These are phyloP conservation scores for Aspergillus hancockii DNA, from an alignment of 495 filamentous ascomycete species.

Conservation along the genomic window DNA sequence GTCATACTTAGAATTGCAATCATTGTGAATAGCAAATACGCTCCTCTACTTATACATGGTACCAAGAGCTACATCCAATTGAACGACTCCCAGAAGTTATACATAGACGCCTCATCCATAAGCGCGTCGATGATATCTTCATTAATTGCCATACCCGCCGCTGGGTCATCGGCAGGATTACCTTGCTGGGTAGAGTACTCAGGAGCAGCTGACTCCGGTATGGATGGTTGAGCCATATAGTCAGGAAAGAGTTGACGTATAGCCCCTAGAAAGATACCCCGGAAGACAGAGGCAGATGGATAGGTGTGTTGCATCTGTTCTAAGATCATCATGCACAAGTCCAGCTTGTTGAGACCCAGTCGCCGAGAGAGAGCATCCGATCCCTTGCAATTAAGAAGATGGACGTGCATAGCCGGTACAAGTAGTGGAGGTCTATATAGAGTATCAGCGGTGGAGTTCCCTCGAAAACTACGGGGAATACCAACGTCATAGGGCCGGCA, in stretches of 20 bases:
- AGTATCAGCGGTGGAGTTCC: background rate
- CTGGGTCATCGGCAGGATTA: background rate
- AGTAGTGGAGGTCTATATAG: slow-evolving; percentile 35
- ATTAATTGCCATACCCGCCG: slow-evolving; percentile 5
- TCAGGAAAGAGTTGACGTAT: slow-evolving; percentile 32
- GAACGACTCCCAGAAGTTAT: slow-evolving; percentile 33
- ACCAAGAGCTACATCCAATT: slow-evolving; percentile 5
- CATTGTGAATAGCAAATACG: background rate
- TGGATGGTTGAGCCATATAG: slow-evolving; percentile 5
- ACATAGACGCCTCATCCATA: slow-evolving; percentile 31
- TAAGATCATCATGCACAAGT: slow-evolving; percentile 44
- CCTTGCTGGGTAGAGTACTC: background rate
- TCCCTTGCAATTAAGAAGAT: slow-evolving; percentile 39
- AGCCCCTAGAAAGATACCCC: slow-evolving; percentile 33
- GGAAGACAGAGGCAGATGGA: slow-evolving; percentile 34
- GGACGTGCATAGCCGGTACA: slow-evolving; percentile 43
- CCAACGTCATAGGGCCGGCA: slow-evolving; percentile 39
- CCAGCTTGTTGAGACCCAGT: slow-evolving; percentile 40
- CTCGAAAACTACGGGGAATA: background rate
- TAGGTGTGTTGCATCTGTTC: slow-evolving; percentile 40
- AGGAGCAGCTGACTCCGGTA: slow-evolving; percentile 1
- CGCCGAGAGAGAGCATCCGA: slow-evolving; percentile 30
- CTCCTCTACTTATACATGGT: background rate
- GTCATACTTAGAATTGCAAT: background rate
- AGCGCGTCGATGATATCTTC: slow-evolving; percentile 28